A percentile compares a stretch with the other conserved stretches of the same genome.
Conservation (phyloP, 2,329 filamentous ascomycete species). For the Cryoendolithus antarcticus region DNA sequence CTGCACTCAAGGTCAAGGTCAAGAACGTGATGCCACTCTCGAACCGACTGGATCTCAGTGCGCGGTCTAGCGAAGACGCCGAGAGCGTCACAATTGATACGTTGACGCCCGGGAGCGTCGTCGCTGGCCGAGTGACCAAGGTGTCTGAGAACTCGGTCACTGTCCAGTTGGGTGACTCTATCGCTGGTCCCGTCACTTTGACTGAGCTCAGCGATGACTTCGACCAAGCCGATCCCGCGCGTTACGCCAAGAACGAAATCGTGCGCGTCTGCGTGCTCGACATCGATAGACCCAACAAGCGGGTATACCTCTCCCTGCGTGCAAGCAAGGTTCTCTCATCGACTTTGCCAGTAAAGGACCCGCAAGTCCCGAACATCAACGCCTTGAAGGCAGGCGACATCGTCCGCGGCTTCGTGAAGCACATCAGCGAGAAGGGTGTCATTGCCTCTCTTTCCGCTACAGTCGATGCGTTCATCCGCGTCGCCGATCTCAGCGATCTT, state of each 20-base stretch:
- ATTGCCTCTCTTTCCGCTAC: slow-evolving; percentile 75
- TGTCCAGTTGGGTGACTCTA: slow-evolving; percentile 68
- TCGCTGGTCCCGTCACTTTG: slow-evolving; percentile 70
- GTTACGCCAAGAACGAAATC: slow-evolving; percentile 72
- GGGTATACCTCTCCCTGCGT: slow-evolving; percentile 65
- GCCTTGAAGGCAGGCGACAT: slow-evolving; percentile 67
- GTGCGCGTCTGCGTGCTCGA: slow-evolving; percentile 75
- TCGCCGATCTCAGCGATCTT: slow-evolving; percentile 78
- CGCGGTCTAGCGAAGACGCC: slow-evolving; percentile 21
- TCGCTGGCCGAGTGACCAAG: slow-evolving; percentile 76
- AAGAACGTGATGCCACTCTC: slow-evolving; percentile 59
- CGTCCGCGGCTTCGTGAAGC: slow-evolving; percentile 83
- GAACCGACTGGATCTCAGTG: slow-evolving; percentile 63
- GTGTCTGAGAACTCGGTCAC: slow-evolving; percentile 71
- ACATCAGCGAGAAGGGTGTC: slow-evolving; percentile 76
- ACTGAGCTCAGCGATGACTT: slow-evolving; percentile 82
- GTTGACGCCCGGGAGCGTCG: slow-evolving; percentile 64
- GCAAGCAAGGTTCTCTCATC: slow-evolving; percentile 86
- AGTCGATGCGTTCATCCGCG: slow-evolving; percentile 69
- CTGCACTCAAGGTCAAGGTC: slow-evolving; percentile 69
- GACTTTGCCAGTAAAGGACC: slow-evolving; percentile 65
- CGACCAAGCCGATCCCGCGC: slow-evolving; percentile 60
- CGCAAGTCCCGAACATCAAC: slow-evolving; percentile 58
- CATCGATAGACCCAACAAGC: slow-evolving; percentile 75
- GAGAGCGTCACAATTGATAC: slow-evolving; percentile 55